Evolutionary conservation across 345 rosid genomes (phyloP), one percentile per base, ranked within the genome.

Genomic region (Salix koriyanagi): DNA sequence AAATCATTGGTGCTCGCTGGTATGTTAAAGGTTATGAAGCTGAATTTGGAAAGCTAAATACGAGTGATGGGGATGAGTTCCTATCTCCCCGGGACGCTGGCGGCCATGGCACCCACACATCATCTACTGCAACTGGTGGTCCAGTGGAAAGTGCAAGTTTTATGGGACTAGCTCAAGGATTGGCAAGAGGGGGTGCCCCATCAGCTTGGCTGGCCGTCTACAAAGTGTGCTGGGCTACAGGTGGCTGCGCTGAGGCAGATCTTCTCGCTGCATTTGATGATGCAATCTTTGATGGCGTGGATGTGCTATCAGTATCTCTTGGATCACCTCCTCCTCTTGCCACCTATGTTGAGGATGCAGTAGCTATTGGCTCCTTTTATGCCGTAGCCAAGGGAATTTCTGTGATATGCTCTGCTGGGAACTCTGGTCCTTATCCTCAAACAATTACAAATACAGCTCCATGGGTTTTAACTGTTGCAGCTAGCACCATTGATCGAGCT

Each of bases 221-320:
- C 80, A 84, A 86, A 70, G 70, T 86, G 19, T 82, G 83, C n/a
- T 76, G 82, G 68, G 52, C 67, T 87, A 65, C 69, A 9, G 67
- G 69, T 76, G 78, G 67, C 58, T 68, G 78, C 58, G 41, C 73
- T 16, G 56, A 65, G 28, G 83, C 87, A 21, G 89, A 88, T 48
- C 75, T 86, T 28, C 72, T 88, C 64, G 82, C 85, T 77, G 88
- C 85, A 39, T 84, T 88, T 77, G 91, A 88, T 72, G 83, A 85
- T 65, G 87, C 91, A 37, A 86, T 86, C 69, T 81, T 86, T 32
- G 89, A 86, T 25, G 88, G 89, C 11, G 87, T 88, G 42, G 85
- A 88, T 74, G 71, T 88, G 58, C 12, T 88, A 44, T 88, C 91
- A 0, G 52, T 88, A 23, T 86, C 89, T 15, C 80, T 88, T 12